Base-by-base conservation (phyloP, 345 rosid genomes). In the Melaleuca alternifolia region DNA sequence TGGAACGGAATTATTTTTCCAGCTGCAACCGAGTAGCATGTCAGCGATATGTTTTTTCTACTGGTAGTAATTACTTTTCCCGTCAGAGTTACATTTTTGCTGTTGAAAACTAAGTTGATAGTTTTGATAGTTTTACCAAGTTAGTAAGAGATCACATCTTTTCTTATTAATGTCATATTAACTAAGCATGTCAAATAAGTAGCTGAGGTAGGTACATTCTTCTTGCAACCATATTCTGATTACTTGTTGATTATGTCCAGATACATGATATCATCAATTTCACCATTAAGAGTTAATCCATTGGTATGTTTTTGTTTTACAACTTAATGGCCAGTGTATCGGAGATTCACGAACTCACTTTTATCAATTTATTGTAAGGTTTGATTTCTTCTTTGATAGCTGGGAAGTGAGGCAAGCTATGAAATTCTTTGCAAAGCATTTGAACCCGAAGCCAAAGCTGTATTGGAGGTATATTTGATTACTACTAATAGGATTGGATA, bases 381-480 rank as follows among this genome's bases (percentile, higher is more conserved):
- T 53, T 9, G 4, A 83, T 51, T n/a, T 44, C 61, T 53, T 41
- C 20, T 51, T 53, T 87, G n/a, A 87, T 93, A 96, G 98, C 84
- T 85, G 79, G 90, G 91, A 85, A 85, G 85, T 65, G 92, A 89
- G 51, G 92, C 84, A 51, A 95, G 89, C 84, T 96, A 96, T 87
- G 98, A 95, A 89, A 96, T 97, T 92, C 98, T 96, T 76, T 97
- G 99, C 96, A 96, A 93, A 92, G 92, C 93, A 56, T 93, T 96
- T 91, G 94, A 93, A 89, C 85, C 87, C 23, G 95, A 95, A 89
- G 95, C 95, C 85, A 93, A 94, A 90, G 89, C 91, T 82, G 87
- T 76, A 23, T 87, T 96, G 90, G 96, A 96, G 97, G 98, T n/a
- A n/a, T n/a, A n/a, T n/a, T n/a, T n/a, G n/a, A n/a, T n/a, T n/a